Percentiles rank a stretch among this genome's conserved stretches.
phyloP scores from a whole-genome alignment of 495 filamentous ascomycete genomes.

The Hypoxylon rickii region DNA sequence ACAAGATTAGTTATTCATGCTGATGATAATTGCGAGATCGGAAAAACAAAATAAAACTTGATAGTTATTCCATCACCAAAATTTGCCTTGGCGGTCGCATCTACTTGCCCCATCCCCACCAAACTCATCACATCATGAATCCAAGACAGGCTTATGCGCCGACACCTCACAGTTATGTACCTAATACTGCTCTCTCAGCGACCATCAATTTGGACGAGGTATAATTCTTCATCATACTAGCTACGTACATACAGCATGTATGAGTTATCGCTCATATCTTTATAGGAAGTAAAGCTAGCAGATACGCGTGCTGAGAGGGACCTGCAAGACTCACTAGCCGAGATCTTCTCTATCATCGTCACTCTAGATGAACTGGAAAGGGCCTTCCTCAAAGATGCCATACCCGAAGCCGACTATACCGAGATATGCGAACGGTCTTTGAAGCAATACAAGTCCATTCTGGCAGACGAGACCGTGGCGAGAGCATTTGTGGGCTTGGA shows the following conservation, averaged over 20 bases:
- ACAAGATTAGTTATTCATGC: neutral
- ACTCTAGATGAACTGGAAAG: constrained; percentile 95
- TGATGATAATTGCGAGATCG: no score
- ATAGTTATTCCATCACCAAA: no score
- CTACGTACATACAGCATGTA: no score
- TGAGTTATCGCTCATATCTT: no score
- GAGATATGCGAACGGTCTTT: constrained; percentile 90
- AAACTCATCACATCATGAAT: constrained; percentile 44
- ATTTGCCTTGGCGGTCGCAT: no score
- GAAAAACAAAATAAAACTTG: no score
- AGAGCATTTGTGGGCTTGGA: constrained; percentile 85
- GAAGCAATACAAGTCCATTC: constrained; percentile 94
- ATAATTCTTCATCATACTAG: constrained; percentile 27
- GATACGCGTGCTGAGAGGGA: constrained; percentile 85
- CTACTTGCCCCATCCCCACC: no score
- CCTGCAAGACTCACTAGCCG: constrained; percentile 92
- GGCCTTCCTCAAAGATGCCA: constrained; percentile 94
- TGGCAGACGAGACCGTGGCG: constrained; percentile 84
- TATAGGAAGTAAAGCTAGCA: constrained; percentile 88
- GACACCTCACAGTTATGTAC: constrained; percentile 87
- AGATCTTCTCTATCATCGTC: constrained; percentile 96
- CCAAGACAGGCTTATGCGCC: constrained; percentile 74
- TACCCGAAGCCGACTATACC: constrained; percentile 89
- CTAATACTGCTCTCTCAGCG: constrained; percentile 75
- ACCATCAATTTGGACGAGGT: constrained; percentile 93